A percentile compares a stretch with the other conserved stretches of the same genome.
phyloP scores from a whole-genome alignment of 352 stramenopile genomes.

The Hyaloperonospora brassicae region DNA sequence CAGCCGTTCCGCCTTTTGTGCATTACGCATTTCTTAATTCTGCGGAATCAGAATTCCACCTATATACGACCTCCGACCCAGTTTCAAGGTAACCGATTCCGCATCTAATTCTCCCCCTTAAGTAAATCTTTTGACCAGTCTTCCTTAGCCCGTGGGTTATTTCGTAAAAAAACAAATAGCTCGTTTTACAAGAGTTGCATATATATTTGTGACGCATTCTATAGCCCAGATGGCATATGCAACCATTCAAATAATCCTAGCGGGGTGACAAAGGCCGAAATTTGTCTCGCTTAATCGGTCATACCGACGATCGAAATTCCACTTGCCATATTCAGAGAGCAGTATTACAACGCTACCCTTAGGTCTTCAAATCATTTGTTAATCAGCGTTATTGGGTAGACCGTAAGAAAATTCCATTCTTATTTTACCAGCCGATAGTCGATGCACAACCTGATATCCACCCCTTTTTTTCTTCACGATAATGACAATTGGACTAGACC shows the following conservation, averaged over 20 bases:
- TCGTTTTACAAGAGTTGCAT: not conserved
- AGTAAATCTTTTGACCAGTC: too few species aligned
- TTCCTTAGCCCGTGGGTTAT: too few species aligned
- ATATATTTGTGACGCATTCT: not conserved
- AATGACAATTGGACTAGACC: not conserved
- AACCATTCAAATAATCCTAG: not conserved
- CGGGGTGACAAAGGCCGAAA: not conserved
- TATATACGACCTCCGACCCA: too few species aligned
- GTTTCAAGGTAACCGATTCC: not conserved
- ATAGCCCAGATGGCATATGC: not conserved
- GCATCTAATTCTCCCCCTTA: not conserved
- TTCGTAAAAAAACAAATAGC: too few species aligned
- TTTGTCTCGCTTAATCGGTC: not conserved
- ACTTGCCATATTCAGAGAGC: not conserved
- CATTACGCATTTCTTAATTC: too few species aligned
- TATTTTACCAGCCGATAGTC: conserved; percentile 4
- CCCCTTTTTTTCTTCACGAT: conserved; percentile 4
- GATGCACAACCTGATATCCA: conserved; percentile 1
- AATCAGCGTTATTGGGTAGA: conserved; percentile 11
- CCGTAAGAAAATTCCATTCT: not conserved
- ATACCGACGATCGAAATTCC: too few species aligned
- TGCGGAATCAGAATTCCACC: too few species aligned
- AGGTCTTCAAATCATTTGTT: conserved; percentile 4
- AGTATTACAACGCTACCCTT: not conserved
- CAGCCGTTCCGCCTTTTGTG: too few species aligned